Conservation (phyloP, 768 basidiomycete species). For the Lactarius sanguifluus region DNA sequence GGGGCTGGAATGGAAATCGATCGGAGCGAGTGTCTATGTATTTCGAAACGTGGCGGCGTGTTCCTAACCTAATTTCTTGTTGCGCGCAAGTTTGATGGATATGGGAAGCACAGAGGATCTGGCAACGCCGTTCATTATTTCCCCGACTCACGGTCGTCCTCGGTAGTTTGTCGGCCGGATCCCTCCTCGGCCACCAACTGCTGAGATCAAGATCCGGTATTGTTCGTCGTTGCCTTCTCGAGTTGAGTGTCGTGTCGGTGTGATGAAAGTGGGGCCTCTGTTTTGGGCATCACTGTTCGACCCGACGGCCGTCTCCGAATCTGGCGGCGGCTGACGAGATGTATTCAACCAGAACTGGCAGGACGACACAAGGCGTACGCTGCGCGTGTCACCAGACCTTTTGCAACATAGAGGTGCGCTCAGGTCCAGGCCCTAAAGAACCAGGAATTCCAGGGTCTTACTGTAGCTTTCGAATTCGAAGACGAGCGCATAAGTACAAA, state of each 20-base stretch:
- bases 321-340: constrained; percentile 7
- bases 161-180: not conserved
- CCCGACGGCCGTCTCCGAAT: not conserved
- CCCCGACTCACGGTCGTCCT: not conserved
- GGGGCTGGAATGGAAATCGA: not conserved
- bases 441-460: not conserved
- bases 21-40: not conserved
- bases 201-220: not conserved
- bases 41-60: not conserved
- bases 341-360: not conserved
- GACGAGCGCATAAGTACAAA: not conserved
- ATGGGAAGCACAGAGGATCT: not conserved
- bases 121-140: not conserved
- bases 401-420: not conserved
- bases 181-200: not conserved
- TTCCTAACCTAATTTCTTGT: too few species aligned
- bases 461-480: constrained; percentile 1
- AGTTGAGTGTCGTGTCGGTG: too few species aligned
- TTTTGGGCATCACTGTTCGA: not conserved
- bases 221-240: not conserved
- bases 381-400: constrained; percentile 2
- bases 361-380: not conserved
- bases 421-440: not conserved
- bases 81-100: not conserved
- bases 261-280: not conserved